Base-by-base conservation (phyloP, 129 eudicot genomes). In the Pseudognaphalium luteoalbum region DNA sequence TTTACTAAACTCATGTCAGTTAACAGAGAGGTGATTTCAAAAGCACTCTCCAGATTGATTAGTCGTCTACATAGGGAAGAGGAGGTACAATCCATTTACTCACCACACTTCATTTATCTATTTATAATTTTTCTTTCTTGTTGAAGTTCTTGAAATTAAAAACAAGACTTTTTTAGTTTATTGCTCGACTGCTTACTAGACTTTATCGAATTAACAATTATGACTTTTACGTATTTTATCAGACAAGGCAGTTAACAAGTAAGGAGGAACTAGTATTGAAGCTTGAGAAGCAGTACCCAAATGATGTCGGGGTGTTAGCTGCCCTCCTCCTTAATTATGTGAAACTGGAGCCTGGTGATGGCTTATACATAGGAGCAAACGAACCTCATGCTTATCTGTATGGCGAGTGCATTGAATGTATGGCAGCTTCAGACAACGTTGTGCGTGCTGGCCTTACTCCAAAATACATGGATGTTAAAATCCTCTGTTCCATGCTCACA, bases 401-500 rank as follows among this genome's bases (percentile, higher is more conserved):
- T 12, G 99, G 99, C 21, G 99, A 94, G 52, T 94, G 96, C 57
- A 42, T 94, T 0, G 99, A 94, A 74, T 94, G 99, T 80, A 94
- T 94, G 99, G 99, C 99, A 33, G 87, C 97, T 28, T 94, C 99
- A 42, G 99, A 94, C 71, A 91, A 94, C 69, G 99, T 94, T 9
- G 96, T 94, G 29, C 97, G 99, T 15, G 99, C 99, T 29, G 99
- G 99, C 58, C 97, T 94, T 34, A 94, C 99, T 70, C 92, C 97
- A 2, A 94, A 94, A 80, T 37, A 85, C 54, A 79, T 93, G 22
- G 99, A 94, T 83, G 97, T 91, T 58, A 76, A 82, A 69, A 89
- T 78, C 52, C 88, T 94, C 25, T 89, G 96, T 75, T 84, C 96
- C 42, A 94, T 94, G 99, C 99, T 94, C 78, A 91, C 96, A 28